Evolutionary conservation across 345 rosid species (phyloP).

Genomic region (Salix suchowensis): DNA sequence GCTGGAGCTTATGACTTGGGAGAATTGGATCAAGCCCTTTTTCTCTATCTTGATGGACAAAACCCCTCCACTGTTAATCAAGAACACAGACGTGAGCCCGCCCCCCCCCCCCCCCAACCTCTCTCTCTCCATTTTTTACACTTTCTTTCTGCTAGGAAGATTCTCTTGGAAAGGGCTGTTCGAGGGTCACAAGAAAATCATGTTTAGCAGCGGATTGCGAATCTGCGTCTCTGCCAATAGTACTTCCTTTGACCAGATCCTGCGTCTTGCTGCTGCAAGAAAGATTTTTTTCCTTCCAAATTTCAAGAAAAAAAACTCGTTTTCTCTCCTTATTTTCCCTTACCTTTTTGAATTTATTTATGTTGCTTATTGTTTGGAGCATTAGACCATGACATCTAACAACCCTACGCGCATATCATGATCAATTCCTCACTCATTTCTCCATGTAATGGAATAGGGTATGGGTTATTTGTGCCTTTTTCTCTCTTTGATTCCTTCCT

Average conservation of each 20-base stretch:
- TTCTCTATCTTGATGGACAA: constrained; percentile 90
- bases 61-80: constrained; percentile 57
- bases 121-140: neutral
- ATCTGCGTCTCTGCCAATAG: constrained; percentile 27
- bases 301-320: constrained; percentile 3
- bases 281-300: constrained; percentile 19
- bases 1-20: constrained; percentile 60
- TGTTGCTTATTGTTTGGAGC: constrained; percentile 16
- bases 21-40: constrained; percentile 92
- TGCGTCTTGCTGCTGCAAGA: constrained; percentile 43
- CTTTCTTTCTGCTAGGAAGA: constrained; percentile 10
- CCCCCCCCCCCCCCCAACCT: neutral
- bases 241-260: constrained; percentile 78
- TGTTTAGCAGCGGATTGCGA: constrained; percentile 38
- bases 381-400: constrained; percentile 26
- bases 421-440: constrained; percentile 22
- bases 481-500: constrained; percentile 18
- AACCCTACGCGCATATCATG: constrained; percentile 10
- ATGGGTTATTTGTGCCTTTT: constrained; percentile 23
- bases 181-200: constrained; percentile 57
- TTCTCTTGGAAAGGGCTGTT: constrained; percentile 23
- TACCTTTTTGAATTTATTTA: constrained; percentile 5
- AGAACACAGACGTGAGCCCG: constrained; percentile 66
- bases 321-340: neutral
- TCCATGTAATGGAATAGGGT: constrained; percentile 20